Conservation (phyloP, 2,329 filamentous ascomycete species). For the Colletotrichum karsti region DNA sequence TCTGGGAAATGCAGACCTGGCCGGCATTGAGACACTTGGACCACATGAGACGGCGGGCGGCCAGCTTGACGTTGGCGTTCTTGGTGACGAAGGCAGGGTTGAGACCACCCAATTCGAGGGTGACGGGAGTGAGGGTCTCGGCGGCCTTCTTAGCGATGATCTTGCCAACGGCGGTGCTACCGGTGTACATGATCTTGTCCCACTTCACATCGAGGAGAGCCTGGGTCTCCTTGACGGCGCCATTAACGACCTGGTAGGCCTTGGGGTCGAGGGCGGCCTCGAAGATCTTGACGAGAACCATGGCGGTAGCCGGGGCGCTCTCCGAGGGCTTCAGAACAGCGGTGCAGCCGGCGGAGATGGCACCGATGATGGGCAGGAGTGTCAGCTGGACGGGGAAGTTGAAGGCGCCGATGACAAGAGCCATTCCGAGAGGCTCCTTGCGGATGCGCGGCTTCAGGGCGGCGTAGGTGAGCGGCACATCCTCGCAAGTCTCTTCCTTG, state of each 20-base stretch:
- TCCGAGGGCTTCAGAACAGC: conserved; percentile 93
- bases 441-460: conserved; percentile 78
- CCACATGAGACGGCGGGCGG: conserved; percentile 87
- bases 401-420: conserved; percentile 90
- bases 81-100: conserved; percentile 94
- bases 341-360: conserved; percentile 92
- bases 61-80: conserved; percentile 80
- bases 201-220: conserved; percentile 87
- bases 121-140: conserved; percentile 85
- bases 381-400: conserved; percentile 92
- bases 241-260: conserved; percentile 83
- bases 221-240: conserved; percentile 81
- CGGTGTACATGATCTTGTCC: conserved; percentile 99
- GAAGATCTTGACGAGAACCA: conserved; percentile 82
- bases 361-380: conserved; percentile 82
- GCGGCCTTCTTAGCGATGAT: conserved; percentile 93
- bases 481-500: conserved; percentile 79
- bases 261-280: conserved; percentile 79
- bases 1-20: conserved; percentile 92
- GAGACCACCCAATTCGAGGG: conserved; percentile 87
- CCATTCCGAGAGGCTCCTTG: conserved; percentile 87
- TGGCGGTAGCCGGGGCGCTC: conserved; percentile 77
- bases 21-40: conserved; percentile 87
- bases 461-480: conserved; percentile 74
- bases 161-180: conserved; percentile 79